Evolutionary conservation across 257 asterid genomes (phyloP).

Genomic region (Ligustrum vulgare): DNA sequence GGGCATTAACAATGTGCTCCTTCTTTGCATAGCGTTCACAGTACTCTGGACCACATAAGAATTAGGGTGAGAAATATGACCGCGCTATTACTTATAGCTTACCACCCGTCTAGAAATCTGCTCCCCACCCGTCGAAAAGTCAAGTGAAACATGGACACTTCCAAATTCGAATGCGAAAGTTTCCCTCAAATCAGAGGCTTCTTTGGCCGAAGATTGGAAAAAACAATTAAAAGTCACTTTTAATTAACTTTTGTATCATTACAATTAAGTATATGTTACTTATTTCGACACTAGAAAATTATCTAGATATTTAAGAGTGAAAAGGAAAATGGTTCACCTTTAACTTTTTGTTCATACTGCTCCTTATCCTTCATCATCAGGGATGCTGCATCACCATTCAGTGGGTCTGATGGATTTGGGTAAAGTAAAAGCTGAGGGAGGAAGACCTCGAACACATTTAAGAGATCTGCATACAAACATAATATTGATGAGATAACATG

Average conservation of each 20-base stretch:
- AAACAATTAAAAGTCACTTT: too few species aligned
- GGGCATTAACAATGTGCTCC: conserved; percentile 42
- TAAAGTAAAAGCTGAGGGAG: conserved; percentile 94
- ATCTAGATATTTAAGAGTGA: not conserved
- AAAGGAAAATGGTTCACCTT: conserved; percentile 42
- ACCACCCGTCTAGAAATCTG: not conserved
- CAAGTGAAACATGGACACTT: not conserved
- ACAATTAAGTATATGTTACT: not conserved
- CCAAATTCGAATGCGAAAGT: not conserved
- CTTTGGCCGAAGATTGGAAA: too few species aligned
- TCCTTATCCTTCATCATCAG: conserved; percentile 82
- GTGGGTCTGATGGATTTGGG: conserved; percentile 87
- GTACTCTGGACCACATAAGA: conserved; percentile 47
- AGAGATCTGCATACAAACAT: conserved; percentile 59
- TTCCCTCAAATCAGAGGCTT: not conserved
- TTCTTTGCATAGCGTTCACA: conserved; percentile 84
- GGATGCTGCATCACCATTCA: conserved; percentile 94
- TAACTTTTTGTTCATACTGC: conserved; percentile 79
- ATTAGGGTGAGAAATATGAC: conserved; percentile 9
- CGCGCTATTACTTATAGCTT: not conserved
- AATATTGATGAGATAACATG: not conserved
- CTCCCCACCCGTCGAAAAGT: not conserved
- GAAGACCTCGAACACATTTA: conserved; percentile 89
- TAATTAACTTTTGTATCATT: not conserved
- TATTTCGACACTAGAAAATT: not conserved